A percentile compares a stretch with the other conserved stretches of the same genome.
Evolutionary conservation across 2,329 filamentous ascomycete species (phyloP).

Genomic region (Elsinoe australis): DNA sequence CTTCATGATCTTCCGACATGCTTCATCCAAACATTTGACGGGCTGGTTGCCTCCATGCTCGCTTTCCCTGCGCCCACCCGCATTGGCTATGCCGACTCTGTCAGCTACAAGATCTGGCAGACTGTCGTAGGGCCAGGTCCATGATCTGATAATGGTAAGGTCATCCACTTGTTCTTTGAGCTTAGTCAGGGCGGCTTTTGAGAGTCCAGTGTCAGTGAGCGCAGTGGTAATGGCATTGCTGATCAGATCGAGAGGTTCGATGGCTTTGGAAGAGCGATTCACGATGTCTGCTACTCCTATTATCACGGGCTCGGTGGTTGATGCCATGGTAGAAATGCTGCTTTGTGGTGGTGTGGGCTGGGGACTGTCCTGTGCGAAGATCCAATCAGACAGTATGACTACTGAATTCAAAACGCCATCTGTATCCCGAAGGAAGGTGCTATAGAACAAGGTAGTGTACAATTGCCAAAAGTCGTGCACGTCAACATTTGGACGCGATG

Average conservation of each 20-base stretch:
- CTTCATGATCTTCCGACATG: conserved; percentile 49
- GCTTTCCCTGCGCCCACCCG: conserved; percentile 35
- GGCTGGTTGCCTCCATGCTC: conserved; percentile 59
- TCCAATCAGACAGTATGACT: no score
- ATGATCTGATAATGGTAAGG: conserved; percentile 53
- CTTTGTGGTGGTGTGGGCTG: no score
- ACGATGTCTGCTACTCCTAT: conserved; percentile 57
- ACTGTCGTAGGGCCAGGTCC: conserved; percentile 60
- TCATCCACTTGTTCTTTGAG: conserved; percentile 48
- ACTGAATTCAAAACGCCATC: no score
- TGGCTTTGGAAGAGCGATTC: conserved; percentile 49
- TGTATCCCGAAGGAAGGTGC: no score
- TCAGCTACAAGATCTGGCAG: conserved; percentile 48
- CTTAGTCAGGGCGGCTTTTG: conserved; percentile 23
- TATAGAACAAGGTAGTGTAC: no score
- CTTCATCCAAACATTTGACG: conserved; percentile 55
- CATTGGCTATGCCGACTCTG: conserved; percentile 37
- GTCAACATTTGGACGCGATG: no score
- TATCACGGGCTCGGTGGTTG: conserved; percentile 43
- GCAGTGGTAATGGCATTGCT: conserved; percentile 47
- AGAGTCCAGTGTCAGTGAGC: conserved; percentile 42
- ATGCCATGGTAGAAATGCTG: background rate
- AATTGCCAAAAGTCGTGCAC: no score
- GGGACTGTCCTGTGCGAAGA: no score
- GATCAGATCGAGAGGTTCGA: conserved; percentile 55